Evolutionary conservation across 495 filamentous ascomycete species (phyloP).

Genomic region (Corynascus novoguineensis): DNA sequence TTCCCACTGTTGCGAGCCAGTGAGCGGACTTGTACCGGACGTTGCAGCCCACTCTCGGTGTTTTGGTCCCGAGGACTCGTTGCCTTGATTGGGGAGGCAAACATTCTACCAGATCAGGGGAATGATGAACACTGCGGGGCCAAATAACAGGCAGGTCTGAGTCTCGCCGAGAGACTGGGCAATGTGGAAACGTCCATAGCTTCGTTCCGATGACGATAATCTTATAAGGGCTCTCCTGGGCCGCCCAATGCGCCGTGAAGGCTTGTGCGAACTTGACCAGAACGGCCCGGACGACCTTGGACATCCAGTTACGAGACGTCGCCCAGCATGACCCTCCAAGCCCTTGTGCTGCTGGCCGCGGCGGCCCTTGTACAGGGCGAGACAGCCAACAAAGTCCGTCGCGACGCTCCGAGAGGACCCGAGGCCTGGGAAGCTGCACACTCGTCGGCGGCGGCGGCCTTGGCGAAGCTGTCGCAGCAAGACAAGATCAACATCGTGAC

Average conservation of each 20-base stretch:
- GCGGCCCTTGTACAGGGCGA: conserved; percentile 11
- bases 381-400: conserved; percentile 8
- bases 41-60: conserved; percentile 4
- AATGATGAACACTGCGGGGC: background rate
- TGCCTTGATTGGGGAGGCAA: background rate
- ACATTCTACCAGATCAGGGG: background rate
- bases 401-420: conserved; percentile 13
- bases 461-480: conserved; percentile 49
- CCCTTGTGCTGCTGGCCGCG: conserved; percentile 11
- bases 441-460: conserved; percentile 48
- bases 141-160: background rate
- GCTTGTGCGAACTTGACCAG: background rate
- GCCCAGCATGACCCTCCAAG: conserved; percentile 14
- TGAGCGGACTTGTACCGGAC: background rate
- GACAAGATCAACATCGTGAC: conserved; percentile 61
- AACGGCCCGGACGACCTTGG: background rate
- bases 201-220: background rate
- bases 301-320: background rate
- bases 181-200: background rate
- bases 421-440: conserved; percentile 51
- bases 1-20: conserved; percentile 11
- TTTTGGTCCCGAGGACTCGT: conserved; percentile 7
- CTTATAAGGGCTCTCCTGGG: too few relatives aligned
- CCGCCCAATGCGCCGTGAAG: background rate
- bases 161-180: background rate